phyloP scores from a whole-genome alignment of 441 rosid genomes.

The Brassica hybrid region DNA sequence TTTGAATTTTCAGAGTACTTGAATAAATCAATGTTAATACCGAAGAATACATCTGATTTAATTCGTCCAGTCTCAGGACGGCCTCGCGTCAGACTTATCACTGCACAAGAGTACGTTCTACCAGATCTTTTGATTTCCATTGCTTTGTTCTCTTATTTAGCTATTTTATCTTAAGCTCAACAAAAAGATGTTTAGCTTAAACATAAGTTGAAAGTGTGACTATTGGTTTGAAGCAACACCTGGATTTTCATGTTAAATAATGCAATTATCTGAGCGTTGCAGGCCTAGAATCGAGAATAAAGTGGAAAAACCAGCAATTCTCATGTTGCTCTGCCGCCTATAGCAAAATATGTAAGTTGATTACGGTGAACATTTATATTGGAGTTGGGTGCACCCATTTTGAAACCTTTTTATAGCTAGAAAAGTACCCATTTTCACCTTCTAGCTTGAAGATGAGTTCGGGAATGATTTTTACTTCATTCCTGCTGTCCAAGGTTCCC shows the following conservation, averaged over 20 bases:
- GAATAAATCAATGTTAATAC: too few relatives aligned
- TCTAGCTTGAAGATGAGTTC: conserved; percentile 82
- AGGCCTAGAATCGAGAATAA: conserved; percentile 71
- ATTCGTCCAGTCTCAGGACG: neutral
- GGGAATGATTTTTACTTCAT: conserved; percentile 93
- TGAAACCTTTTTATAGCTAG: neutral
- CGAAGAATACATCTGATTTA: neutral
- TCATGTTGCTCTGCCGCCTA: conserved; percentile 59
- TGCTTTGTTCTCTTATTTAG: conserved; percentile 25
- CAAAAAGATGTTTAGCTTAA: conserved; percentile 16
- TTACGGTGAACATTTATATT: neutral
- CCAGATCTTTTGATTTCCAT: conserved; percentile 16
- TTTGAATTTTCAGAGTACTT: too few relatives aligned
- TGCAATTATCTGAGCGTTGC: conserved; percentile 41
- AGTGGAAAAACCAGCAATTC: conserved; percentile 55
- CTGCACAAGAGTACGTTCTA: neutral
- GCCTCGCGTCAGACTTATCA: neutral
- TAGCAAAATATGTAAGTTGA: conserved; percentile 70
- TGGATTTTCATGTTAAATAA: conserved; percentile 14
- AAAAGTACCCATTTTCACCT: conserved; percentile 34
- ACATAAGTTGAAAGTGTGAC: conserved; percentile 20
- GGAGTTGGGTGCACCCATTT: conserved; percentile 2
- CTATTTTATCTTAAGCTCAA: conserved; percentile 12
- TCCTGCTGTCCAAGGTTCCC: conserved; percentile 67
- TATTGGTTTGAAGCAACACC: conserved; percentile 41